Percentiles rank a stretch among this genome's conserved stretches.
phyloP scores from a whole-genome alignment of 75 land plant species.

The Isoetes taiwanensis region DNA sequence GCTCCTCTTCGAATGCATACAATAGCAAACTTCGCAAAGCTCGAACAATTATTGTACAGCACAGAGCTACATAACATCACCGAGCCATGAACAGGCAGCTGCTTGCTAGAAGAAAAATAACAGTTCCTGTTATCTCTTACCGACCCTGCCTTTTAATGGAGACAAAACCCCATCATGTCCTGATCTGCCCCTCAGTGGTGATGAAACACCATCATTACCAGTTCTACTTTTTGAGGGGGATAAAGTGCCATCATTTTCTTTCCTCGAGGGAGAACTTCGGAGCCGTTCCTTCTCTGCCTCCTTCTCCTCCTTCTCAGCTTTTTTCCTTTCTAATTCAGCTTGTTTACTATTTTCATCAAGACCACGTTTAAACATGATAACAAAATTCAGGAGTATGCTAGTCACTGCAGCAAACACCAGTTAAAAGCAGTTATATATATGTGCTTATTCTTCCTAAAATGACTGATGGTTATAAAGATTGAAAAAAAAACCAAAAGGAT shows the following conservation, averaged over 20 bases:
- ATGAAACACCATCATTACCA: too few relatives aligned
- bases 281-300: conserved; percentile 69
- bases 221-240: conserved; percentile 13
- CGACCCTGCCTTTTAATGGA: conserved; percentile 14
- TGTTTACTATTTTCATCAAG: conserved; percentile 77
- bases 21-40: too few relatives aligned
- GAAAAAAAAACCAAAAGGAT: not conserved
- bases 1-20: too few relatives aligned
- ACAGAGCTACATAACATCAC: too few relatives aligned
- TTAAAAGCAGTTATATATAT: not conserved
- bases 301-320: conserved; percentile 55
- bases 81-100: too few relatives aligned
- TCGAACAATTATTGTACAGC: too few relatives aligned
- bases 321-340: conserved; percentile 73
- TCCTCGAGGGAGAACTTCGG: conserved; percentile 21
- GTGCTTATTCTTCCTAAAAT: not conserved
- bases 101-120: too few relatives aligned
- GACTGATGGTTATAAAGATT: not conserved
- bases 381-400: conserved; percentile 65
- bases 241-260: conserved; percentile 9
- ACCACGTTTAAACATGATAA: conserved; percentile 62
- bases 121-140: too few relatives aligned
- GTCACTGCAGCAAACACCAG: conserved; percentile 46
- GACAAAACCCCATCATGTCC: conserved; percentile 12
- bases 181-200: conserved; percentile 15